Evolutionary conservation across 176 grass and related monocot genomes (phyloP).

Genomic region (Chrysopogon serrulatus): DNA sequence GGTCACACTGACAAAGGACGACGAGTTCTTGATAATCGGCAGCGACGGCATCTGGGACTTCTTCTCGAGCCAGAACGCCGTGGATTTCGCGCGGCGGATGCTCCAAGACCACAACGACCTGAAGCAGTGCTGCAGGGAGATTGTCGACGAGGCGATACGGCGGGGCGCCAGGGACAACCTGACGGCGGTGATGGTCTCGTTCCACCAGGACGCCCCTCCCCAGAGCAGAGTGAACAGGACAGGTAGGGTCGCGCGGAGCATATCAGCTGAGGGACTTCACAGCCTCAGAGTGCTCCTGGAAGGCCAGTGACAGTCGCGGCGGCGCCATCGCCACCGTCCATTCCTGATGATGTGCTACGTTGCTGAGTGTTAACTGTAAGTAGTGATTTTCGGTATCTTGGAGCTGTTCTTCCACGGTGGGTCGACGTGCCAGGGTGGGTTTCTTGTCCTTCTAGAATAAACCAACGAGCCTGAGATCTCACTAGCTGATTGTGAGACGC

Average conservation of each 20-base stretch:
- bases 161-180: slow-evolving; percentile 63
- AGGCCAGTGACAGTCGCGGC: slow-evolving; percentile 27
- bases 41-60: slow-evolving; percentile 92
- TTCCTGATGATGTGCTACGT: background rate
- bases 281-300: slow-evolving; percentile 62
- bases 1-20: slow-evolving; percentile 61
- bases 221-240: slow-evolving; percentile 11
- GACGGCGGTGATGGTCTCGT: slow-evolving; percentile 73
- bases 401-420: slow-evolving; percentile 8
- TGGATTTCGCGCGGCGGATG: slow-evolving; percentile 54
- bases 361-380: slow-evolving; percentile 50
- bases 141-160: slow-evolving; percentile 64
- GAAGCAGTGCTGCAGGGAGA: slow-evolving; percentile 68
- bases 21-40: slow-evolving; percentile 88
- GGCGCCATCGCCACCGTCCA: background rate
- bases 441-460: slow-evolving; percentile 37
- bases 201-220: slow-evolving; percentile 64
- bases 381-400: slow-evolving; percentile 44
- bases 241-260: slow-evolving; percentile 38
- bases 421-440: slow-evolving; percentile 36
- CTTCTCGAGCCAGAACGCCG: slow-evolving; percentile 88
- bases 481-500: slow-evolving; percentile 27
- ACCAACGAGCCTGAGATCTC: slow-evolving; percentile 33
- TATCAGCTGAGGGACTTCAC: slow-evolving; percentile 69
- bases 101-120: slow-evolving; percentile 85